phyloP scores from a whole-genome alignment of 2,329 filamentous ascomycete species.

The Elsinoe perseae region DNA sequence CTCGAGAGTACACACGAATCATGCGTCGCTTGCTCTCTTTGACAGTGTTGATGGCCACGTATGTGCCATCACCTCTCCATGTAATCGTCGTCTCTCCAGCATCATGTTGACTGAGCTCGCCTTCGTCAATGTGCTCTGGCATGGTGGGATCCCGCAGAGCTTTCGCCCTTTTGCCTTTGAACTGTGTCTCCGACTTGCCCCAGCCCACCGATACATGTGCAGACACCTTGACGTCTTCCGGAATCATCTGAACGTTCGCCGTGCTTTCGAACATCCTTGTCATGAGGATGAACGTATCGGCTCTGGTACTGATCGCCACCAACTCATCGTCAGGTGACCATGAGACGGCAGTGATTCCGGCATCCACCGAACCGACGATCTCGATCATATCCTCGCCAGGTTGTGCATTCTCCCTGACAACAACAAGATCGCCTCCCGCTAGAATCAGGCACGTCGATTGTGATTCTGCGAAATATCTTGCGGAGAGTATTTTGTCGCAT shows the following conservation, averaged over 20 bases:
- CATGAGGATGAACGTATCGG: conserved; percentile 80
- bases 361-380: conserved; percentile 89
- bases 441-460: conserved; percentile 73
- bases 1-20: conserved; percentile 82
- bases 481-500: conserved; percentile 65
- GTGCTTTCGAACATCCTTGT: conserved; percentile 82
- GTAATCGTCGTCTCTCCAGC: conserved; percentile 65
- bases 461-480: conserved; percentile 81
- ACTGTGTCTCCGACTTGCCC: conserved; percentile 98
- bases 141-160: conserved; percentile 89
- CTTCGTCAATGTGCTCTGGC: conserved; percentile 83
- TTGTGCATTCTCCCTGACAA: conserved; percentile 65
- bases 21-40: conserved; percentile 62
- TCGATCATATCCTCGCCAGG: conserved; percentile 73
- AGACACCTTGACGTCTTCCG: conserved; percentile 75
- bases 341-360: conserved; percentile 76
- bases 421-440: conserved; percentile 81
- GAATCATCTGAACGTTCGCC: conserved; percentile 61
- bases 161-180: conserved; percentile 81
- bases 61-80: conserved; percentile 92
- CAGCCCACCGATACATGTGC: conserved; percentile 73
- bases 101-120: conserved; percentile 65
- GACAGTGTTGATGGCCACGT: conserved; percentile 74
- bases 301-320: conserved; percentile 71
- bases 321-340: conserved; percentile 97